Conservation (phyloP, 805 yeast species). For the Komagataella ulmi region DNA sequence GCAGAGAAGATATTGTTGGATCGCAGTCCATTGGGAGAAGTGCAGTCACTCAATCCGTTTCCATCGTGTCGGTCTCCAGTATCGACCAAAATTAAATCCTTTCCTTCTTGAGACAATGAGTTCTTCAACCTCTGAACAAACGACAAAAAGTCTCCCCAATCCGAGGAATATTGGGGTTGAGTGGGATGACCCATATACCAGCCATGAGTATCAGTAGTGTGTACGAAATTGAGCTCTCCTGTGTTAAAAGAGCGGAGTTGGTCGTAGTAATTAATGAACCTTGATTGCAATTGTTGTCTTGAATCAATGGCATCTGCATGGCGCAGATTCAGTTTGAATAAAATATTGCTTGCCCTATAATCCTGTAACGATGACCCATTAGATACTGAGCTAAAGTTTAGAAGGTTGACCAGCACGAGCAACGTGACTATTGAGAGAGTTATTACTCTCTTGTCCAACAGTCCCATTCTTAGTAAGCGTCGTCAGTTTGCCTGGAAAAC, state of each 20-base stretch:
- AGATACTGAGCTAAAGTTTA: not conserved
- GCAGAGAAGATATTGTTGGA: conserved; percentile 51
- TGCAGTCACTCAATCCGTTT: conserved; percentile 76
- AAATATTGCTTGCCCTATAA: conserved; percentile 1
- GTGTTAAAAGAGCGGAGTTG: conserved; percentile 40
- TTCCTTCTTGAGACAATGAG: conserved; percentile 28
- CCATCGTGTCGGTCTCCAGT: conserved; percentile 95
- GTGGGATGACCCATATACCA: conserved; percentile 88
- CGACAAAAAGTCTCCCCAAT: conserved; percentile 86
- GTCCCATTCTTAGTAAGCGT: not conserved
- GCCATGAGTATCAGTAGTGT: conserved; percentile 95
- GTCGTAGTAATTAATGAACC: conserved; percentile 20
- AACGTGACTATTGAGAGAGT: not conserved
- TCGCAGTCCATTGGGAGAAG: conserved; percentile 53
- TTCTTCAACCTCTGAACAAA: conserved; percentile 41
- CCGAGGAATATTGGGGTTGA: conserved; percentile 65
- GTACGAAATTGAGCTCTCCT: conserved; percentile 74
- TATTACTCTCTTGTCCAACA: not conserved
- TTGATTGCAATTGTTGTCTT: conserved; percentile 18
- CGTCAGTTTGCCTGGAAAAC: not conserved
- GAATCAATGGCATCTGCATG: conserved; percentile 3
- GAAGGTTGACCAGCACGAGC: not conserved
- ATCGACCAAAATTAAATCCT: conserved; percentile 66
- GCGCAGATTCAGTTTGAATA: not conserved
- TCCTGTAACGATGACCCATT: not conserved